Base-by-base conservation (phyloP, 164 flowering plant species). In the Sedum album region DNA sequence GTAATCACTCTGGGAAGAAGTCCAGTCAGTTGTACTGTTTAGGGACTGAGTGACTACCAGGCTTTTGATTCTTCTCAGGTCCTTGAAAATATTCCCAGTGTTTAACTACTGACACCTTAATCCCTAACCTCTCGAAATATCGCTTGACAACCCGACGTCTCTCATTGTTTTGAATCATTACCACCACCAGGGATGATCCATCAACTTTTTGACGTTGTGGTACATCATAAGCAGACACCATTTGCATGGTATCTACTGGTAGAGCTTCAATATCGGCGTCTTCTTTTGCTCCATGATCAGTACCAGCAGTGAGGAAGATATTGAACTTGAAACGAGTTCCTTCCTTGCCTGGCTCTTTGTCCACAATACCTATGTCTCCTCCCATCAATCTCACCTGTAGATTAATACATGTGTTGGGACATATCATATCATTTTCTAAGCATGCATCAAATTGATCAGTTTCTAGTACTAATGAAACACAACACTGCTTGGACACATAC, bases 241-340 rank as follows among this genome's bases (percentile, higher is more conserved):
- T 62, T 63, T 14, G n/a, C 41, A 14, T 18, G 23, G n/a, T 31
- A 25, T 31, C 35, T 33, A 17, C 28, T 13, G 26, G 0, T 36
- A 28, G 25, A 20, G 60, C 42, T 53, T 53, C 60, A 48, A 23
- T 41, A 36, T 66, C 66, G 23, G 26, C 9, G 7, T 13, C 1
- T 5, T 20, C 23, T n/a, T 6, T n/a, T n/a, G 26, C 10, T 2
- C 23, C 6, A 14, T 51, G 28, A 13, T 6, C 1, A 53, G 21
- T 53, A 23, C 62, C 36, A 49, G 68, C 33, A 28, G 68, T 57
- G n/a, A 93, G 79, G 51, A 80, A 78, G 36, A 80, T 71, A 67
- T 83, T 89, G 77, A 93, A 91, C 53, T 75, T 81, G 75, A 93
- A 91, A 70, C 97, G 85, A 60, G 91, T 86, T 9, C 98, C 98